Evolutionary conservation across 2,329 filamentous ascomycete species (phyloP).

Genomic region (Aspergillus ibericus): DNA sequence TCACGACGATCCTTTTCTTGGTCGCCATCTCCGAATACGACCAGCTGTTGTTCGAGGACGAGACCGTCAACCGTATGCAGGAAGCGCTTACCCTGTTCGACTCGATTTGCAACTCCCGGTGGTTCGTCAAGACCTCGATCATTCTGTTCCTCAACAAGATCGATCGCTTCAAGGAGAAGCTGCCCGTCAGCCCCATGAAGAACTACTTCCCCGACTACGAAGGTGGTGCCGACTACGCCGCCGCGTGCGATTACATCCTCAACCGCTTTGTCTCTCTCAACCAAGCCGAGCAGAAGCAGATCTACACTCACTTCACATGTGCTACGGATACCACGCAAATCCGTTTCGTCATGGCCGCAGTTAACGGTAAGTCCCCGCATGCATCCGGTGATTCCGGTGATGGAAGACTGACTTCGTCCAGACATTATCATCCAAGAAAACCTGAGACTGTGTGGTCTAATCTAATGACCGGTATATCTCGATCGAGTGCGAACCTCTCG

Average conservation of each 20-base stretch:
- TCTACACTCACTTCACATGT: slow-evolving; percentile 99
- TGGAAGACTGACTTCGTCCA: slow-evolving; percentile 45
- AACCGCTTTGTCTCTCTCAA: slow-evolving; percentile 98
- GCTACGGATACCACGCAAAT: slow-evolving; percentile 99
- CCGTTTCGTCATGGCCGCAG: slow-evolving; percentile 98
- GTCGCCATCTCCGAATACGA: slow-evolving; percentile 98
- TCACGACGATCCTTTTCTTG: slow-evolving; percentile 93
- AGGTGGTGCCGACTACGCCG: slow-evolving; percentile 89
- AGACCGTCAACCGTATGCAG: slow-evolving; percentile 82
- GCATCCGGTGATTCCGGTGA: background rate
- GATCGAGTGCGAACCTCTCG: slow-evolving; percentile 28
- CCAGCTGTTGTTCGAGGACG: slow-evolving; percentile 91
- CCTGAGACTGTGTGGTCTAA: slow-evolving; percentile 91
- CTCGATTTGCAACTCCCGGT: slow-evolving; percentile 70
- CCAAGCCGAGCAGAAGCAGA: slow-evolving; percentile 99
- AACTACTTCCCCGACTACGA: slow-evolving; percentile 79
- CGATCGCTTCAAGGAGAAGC: slow-evolving; percentile 73
- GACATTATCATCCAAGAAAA: slow-evolving; percentile 99
- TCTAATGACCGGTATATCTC: slow-evolving; percentile 60
- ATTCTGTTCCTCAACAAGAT: slow-evolving; percentile 76
- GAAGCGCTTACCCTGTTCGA: slow-evolving; percentile 70
- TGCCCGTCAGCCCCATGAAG: slow-evolving; percentile 71
- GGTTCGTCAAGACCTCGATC: slow-evolving; percentile 72
- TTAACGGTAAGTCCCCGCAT: slow-evolving; percentile 73
- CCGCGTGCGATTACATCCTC: slow-evolving; percentile 97